Evolutionary conservation across 306 rosid species (phyloP), one percentile per base, ranked within the genome.

Genomic region (Gastrolobium bilobum): DNA sequence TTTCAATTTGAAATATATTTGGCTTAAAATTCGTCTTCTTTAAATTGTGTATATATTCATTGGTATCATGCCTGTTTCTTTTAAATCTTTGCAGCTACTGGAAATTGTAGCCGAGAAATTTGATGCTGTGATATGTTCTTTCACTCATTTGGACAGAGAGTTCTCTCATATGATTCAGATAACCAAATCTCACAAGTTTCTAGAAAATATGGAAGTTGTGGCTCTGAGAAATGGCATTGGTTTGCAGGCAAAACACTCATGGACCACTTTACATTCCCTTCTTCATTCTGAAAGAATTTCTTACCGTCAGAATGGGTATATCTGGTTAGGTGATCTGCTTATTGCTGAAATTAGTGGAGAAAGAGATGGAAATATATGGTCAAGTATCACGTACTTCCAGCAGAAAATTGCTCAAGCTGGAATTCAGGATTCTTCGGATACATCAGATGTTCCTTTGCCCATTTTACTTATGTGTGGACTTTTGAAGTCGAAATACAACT

Each of bases 311-410:
- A 93, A 91, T 87, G 98, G 94, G 43, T 88, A 93, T 77, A 84
- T 89, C 83, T 96, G 99, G 99, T 89, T 96, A 76, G 92, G 97
- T 1, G 99, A 96, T 84, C 89, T 96, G 84, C 99, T 96, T 79
- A 89, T 90, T 86, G 89, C 92, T 73, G 99, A 96, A 85, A 91
- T 96, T 75, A 90, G 91, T 71, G 91, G 86, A 64, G 94, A 88
- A 80, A 84, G 84, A 58, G 86, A 86, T 68, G 91, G 85, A 63
- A 75, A 87, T 68, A 85, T 96, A 76, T 96, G 89, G 96, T 85
- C 88, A n/a, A 93, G 89, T 80, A 88, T 96, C 74, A 84, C 85
- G 85, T 81, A 44, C 67, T 91, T 96, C 74, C 96, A 85, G 90
- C 85, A 91, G 86, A 87, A 89, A 80, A 88, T 96, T 74, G 62